Evolutionary conservation across 2,329 filamentous ascomycete species (phyloP).

Genomic region (Botrytis cinerea): DNA sequence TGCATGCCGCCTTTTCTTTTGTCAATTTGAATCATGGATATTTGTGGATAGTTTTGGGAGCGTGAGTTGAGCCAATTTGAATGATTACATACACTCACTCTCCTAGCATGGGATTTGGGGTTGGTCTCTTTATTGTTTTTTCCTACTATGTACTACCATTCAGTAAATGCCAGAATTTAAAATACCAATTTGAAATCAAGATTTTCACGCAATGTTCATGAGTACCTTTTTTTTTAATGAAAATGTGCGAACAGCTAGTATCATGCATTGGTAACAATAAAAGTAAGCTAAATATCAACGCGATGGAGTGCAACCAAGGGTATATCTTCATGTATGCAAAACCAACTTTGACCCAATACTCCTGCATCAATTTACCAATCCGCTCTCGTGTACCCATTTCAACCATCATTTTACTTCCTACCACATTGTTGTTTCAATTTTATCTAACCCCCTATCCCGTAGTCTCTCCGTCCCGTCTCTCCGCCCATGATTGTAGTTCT

Average conservation of each 20-base stretch:
- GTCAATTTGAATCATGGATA: neutral
- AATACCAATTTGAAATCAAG: neutral
- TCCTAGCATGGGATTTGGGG: neutral
- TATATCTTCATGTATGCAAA: slow-evolving; percentile 17
- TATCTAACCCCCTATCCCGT: neutral
- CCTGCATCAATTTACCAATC: neutral
- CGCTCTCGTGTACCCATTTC: neutral
- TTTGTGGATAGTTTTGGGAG: neutral
- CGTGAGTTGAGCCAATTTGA: slow-evolving; percentile 2
- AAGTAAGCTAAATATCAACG: neutral
- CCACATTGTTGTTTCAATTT: neutral
- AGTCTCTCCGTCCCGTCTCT: neutral
- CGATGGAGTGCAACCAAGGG: slow-evolving; percentile 13
- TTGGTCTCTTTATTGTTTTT: neutral
- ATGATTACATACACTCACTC: neutral
- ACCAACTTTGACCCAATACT: slow-evolving; percentile 16
- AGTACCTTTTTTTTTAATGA: neutral
- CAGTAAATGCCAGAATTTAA: neutral
- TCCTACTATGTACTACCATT: neutral
- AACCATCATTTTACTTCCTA: neutral
- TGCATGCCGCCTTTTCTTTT: slow-evolving; percentile 10
- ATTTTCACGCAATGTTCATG: neutral
- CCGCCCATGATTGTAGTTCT: neutral
- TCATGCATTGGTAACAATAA: slow-evolving; percentile 7
- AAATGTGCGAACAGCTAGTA: neutral